Evolutionary conservation across 2,329 filamentous ascomycete species (phyloP).

Genomic region (Scytalidium sp.): DNA sequence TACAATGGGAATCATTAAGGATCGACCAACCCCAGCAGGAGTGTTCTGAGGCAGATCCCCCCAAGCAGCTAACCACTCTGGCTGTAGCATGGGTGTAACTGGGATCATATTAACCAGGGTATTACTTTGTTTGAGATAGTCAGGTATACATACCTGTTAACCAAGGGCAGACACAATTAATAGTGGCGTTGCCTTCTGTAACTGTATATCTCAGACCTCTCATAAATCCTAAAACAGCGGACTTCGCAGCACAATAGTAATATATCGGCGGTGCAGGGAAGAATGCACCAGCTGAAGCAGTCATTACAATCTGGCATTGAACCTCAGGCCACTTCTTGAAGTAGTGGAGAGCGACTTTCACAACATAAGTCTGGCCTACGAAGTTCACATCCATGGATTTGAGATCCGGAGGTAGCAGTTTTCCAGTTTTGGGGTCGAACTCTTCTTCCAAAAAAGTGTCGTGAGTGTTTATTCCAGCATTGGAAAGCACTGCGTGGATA

Average conservation of each 20-base stretch:
- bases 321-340: constrained; percentile 1
- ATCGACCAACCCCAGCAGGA: background rate
- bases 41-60: background rate
- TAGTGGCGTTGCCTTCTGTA: constrained; percentile 14
- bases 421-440: constrained; percentile 8
- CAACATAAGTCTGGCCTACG: constrained; percentile 9
- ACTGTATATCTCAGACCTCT: constrained; percentile 11
- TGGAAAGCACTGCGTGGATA: constrained; percentile 21
- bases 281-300: constrained; percentile 9
- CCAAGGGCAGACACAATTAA: constrained; percentile 21
- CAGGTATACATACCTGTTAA: constrained; percentile 13
- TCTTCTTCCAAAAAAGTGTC: constrained; percentile 4
- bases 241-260: constrained; percentile 15
- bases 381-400: constrained; percentile 15
- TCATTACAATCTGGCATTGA: constrained; percentile 7
- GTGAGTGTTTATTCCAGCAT: constrained; percentile 16
- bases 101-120: background rate
- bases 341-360: constrained; percentile 11
- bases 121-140: background rate
- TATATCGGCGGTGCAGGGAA: constrained; percentile 6
- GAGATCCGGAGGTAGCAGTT: constrained; percentile 3
- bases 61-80: background rate
- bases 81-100: constrained; percentile 3
- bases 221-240: constrained; percentile 16
- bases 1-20: constrained; percentile 1